Base-by-base conservation (phyloP, 2,329 filamentous ascomycete species). In the Neofusicoccum laricinum region DNA sequence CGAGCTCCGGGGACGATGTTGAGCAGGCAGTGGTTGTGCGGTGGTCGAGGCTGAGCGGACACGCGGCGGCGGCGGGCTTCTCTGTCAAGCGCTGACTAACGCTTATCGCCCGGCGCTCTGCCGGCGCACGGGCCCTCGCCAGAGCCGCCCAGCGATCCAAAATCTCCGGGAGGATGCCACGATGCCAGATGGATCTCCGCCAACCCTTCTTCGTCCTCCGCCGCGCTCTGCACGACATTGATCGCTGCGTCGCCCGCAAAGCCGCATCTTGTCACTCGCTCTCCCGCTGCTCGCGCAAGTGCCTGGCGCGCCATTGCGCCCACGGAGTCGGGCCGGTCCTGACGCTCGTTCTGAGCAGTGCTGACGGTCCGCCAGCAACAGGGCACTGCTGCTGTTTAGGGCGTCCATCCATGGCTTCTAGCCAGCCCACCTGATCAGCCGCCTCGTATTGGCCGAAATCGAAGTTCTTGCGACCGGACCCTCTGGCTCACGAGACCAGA, bases 301-400 rank as follows among this genome's bases (percentile, higher is more conserved):
- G 25, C 25, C 7, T 6, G 25, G 25, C 25, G 25, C 25, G 25
- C 25, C 25, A 4, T 30, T 30, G 25, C 25, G 25, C 25, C 4
- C 25, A 5, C 25, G 25, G 25, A 30, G 4, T 30, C 25, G 25
- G 25, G 4, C 25, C 25, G 25, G 25, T 4, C 25, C 25, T 7
- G 25, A 6, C 25, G 25, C 38, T 36, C 55, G 41, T 17, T 25
- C 14, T n/a, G 4, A 11, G 30, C 51, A 57, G 25, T 59, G 55
- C 55, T 59, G 55, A 59, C 55, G 25, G 55, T 32, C 55, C 10
- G n/a, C 55, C 41, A 19, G 30, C 55, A 59, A 6, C 51, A 19
- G 19, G 36, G n/a, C 15, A 7, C 14, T n/a, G 12, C 21, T n/a
- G 5, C 21, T 12, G 14, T 43, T 43, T 17, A 43, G 40, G 40